Evolutionary conservation across 2,329 filamentous ascomycete species (phyloP).

Genomic region (Penicillium rolfsii): DNA sequence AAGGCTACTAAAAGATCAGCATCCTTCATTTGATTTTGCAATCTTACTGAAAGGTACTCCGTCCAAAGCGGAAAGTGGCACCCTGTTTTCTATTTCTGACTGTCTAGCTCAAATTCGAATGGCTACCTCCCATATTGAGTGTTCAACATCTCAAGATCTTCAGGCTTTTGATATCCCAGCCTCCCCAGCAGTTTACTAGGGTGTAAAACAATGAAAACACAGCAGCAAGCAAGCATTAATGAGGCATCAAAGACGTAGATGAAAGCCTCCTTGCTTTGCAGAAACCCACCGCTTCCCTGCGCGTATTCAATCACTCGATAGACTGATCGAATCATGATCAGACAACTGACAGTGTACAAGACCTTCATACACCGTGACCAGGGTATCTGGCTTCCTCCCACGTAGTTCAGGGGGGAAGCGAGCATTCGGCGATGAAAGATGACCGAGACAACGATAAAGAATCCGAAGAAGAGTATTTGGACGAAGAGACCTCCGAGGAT

Average conservation of each 20-base stretch:
- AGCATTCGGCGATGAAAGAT: constrained; percentile 28
- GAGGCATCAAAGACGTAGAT: constrained; percentile 23
- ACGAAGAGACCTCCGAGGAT: constrained; percentile 27
- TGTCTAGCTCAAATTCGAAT: not conserved
- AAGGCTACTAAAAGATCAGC: too few species aligned
- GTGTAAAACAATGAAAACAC: constrained; percentile 20
- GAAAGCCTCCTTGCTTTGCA: constrained; percentile 22
- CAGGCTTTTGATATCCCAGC: constrained; percentile 3
- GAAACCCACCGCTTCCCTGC: constrained; percentile 19
- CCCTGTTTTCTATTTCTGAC: not conserved
- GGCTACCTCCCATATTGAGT: not conserved
- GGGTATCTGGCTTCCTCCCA: constrained; percentile 5
- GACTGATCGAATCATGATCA: constrained; percentile 25
- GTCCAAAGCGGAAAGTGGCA: too few species aligned
- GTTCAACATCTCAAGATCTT: constrained; percentile 20
- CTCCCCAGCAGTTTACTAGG: constrained; percentile 18
- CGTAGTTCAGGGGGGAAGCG: constrained; percentile 9
- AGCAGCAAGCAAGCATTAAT: constrained; percentile 21
- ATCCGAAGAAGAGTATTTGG: constrained; percentile 29
- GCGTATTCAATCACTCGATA: constrained; percentile 25
- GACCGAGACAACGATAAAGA: constrained; percentile 22
- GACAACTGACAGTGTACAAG: constrained; percentile 16
- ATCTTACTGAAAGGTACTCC: too few species aligned
- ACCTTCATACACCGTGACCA: constrained; percentile 23
- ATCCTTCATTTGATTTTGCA: not conserved